phyloP scores from a whole-genome alignment of 768 basidiomycete genomes.

The Dioszegia crocea region DNA sequence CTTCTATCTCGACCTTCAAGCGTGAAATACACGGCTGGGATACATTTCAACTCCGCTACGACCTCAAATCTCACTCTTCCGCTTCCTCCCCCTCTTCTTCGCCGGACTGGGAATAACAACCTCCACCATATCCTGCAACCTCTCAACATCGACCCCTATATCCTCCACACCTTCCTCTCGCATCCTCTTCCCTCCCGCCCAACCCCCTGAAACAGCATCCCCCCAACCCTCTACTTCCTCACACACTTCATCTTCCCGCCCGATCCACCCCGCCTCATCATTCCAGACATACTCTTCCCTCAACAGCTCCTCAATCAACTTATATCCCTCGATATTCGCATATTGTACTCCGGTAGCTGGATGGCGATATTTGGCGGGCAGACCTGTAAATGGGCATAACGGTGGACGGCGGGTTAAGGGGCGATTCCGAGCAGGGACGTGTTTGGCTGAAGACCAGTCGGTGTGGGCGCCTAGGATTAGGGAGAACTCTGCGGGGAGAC shows the following conservation, averaged over 20 bases:
- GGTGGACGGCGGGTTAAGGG: conserved; percentile 61
- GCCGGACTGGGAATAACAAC: conserved; percentile 4
- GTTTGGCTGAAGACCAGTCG: conserved; percentile 52
- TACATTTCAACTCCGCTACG: not conserved
- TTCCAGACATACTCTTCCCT: conserved; percentile 36
- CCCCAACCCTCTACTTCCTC: conserved; percentile 37
- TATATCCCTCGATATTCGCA: conserved; percentile 65
- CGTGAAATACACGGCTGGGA: too few species aligned
- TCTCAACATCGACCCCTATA: not conserved
- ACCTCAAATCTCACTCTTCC: not conserved
- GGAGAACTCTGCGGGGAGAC: conserved; percentile 61
- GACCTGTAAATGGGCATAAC: conserved; percentile 74
- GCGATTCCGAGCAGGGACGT: not conserved
- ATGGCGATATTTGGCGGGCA: conserved; percentile 70
- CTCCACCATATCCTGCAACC: not conserved
- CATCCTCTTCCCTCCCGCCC: conserved; percentile 27
- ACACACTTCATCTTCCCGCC: conserved; percentile 22
- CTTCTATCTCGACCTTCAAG: too few species aligned
- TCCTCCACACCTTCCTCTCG: conserved; percentile 1
- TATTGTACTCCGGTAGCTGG: conserved; percentile 76
- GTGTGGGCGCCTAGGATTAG: conserved; percentile 82
- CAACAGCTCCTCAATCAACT: conserved; percentile 56
- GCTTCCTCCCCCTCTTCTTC: not conserved
- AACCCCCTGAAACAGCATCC: conserved; percentile 34
- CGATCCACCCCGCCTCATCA: conserved; percentile 41